A percentile compares a stretch with the other conserved stretches of the same genome.
phyloP scores from a whole-genome alignment of 1,284 basidiomycete species.

The Athelia sp. region DNA sequence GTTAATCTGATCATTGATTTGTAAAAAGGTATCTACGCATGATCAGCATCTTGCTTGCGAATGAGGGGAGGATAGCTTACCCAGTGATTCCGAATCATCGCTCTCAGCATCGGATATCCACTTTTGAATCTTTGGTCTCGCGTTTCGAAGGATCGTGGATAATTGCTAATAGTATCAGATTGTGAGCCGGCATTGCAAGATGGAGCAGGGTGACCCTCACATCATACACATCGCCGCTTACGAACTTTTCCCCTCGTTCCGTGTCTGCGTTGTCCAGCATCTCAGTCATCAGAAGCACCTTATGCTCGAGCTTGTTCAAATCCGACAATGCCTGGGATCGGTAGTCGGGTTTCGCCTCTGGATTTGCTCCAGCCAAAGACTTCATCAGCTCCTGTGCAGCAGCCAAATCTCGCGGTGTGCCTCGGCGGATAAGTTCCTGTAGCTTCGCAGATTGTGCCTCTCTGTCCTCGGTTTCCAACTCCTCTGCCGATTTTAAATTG shows the following conservation, averaged over 20 bases:
- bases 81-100: slow-evolving; percentile 82
- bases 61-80: slow-evolving; percentile 35
- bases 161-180: slow-evolving; percentile 66
- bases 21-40: slow-evolving; percentile 76
- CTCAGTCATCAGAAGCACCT: slow-evolving; percentile 92
- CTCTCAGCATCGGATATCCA: slow-evolving; percentile 94
- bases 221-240: slow-evolving; percentile 92
- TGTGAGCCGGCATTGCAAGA: no score
- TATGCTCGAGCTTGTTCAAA: slow-evolving; percentile 91
- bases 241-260: slow-evolving; percentile 66
- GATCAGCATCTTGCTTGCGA: slow-evolving; percentile 1
- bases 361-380: slow-evolving; percentile 90
- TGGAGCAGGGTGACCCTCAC: slow-evolving; percentile 34
- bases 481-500: slow-evolving; percentile 90
- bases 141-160: slow-evolving; percentile 74
- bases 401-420: slow-evolving; percentile 91
- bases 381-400: slow-evolving; percentile 99
- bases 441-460: slow-evolving; percentile 95
- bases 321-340: slow-evolving; percentile 85
- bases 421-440: slow-evolving; percentile 95
- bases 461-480: slow-evolving; percentile 94
- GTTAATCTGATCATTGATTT: slow-evolving; percentile 98
- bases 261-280: slow-evolving; percentile 92
- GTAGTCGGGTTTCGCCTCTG: slow-evolving; percentile 92
- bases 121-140: slow-evolving; percentile 93